Evolutionary conservation across 1,284 basidiomycete genomes (phyloP).

Genomic region (Austropuccinia psidii): DNA sequence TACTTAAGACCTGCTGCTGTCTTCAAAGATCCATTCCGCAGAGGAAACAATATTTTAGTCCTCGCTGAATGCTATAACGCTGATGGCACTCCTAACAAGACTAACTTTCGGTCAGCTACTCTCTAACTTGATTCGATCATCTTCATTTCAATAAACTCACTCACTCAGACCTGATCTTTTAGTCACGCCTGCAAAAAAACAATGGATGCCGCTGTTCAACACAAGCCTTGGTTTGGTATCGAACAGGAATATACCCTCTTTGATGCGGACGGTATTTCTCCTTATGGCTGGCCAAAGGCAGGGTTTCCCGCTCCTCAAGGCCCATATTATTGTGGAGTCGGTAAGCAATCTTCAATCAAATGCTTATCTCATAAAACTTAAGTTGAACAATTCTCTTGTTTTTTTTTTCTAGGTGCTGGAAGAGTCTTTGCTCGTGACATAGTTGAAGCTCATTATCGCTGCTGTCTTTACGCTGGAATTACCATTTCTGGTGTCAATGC

Average conservation of each 20-base stretch:
- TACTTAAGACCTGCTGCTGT: constrained; percentile 94
- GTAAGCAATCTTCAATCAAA: constrained; percentile 52
- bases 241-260: constrained; percentile 99
- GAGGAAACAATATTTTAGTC: constrained; percentile 94
- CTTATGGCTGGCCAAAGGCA: constrained; percentile 83
- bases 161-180: not conserved
- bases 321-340: constrained; percentile 99
- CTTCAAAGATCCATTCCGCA: constrained; percentile 99
- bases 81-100: constrained; percentile 95
- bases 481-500: constrained; percentile 99
- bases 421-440: constrained; percentile 98
- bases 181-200: constrained; percentile 59
- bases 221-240: constrained; percentile 81
- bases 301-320: constrained; percentile 99
- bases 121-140: not conserved
- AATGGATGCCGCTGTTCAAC: constrained; percentile 71
- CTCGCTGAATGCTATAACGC: constrained; percentile 95
- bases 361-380: constrained; percentile 28
- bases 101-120: constrained; percentile 85
- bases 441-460: constrained; percentile 96
- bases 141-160: not conserved
- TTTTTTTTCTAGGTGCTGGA: constrained; percentile 62
- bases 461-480: constrained; percentile 89
- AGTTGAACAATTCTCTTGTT: constrained; percentile 4
- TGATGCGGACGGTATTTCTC: constrained; percentile 71